Percentiles rank a stretch among this genome's conserved stretches.
Evolutionary conservation across 345 rosid species (phyloP).

Genomic region (Euphorbia pulcherrima): DNA sequence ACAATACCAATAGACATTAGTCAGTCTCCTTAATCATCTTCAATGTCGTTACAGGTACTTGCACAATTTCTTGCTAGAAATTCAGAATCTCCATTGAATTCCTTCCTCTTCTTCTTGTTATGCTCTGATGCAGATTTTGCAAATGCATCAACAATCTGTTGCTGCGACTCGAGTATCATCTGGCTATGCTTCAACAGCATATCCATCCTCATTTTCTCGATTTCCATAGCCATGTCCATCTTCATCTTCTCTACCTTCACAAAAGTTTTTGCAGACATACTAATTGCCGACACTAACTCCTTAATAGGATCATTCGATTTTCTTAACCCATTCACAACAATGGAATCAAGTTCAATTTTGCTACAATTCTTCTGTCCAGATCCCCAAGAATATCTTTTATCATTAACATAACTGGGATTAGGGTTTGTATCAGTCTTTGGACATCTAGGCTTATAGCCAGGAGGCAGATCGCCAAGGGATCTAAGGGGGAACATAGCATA

Average conservation of each 20-base stretch:
- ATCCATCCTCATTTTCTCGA: slow-evolving; percentile 64
- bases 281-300: slow-evolving; percentile 56
- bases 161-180: slow-evolving; percentile 65
- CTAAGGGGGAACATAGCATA: slow-evolving; percentile 44
- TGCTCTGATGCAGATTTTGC: slow-evolving; percentile 38
- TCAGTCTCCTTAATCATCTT: not conserved
- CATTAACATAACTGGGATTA: slow-evolving; percentile 15
- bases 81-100: slow-evolving; percentile 16
- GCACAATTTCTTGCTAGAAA: slow-evolving; percentile 18
- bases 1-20: not conserved
- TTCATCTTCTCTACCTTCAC: slow-evolving; percentile 62
- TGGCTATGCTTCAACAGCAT: slow-evolving; percentile 61
- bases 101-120: slow-evolving; percentile 36
- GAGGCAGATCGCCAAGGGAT: slow-evolving; percentile 40
- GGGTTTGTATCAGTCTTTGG: slow-evolving; percentile 1
- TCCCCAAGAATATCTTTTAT: not conserved
- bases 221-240: slow-evolving; percentile 69
- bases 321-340: slow-evolving; percentile 34
- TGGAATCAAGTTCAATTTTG: slow-evolving; percentile 23
- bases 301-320: slow-evolving; percentile 41
- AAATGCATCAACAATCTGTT: slow-evolving; percentile 46
- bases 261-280: slow-evolving; percentile 47
- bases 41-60: slow-evolving; percentile 1
- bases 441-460: slow-evolving; percentile 3
- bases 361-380: slow-evolving; percentile 28